Evolutionary conservation across 495 filamentous ascomycete genomes (phyloP).

Genomic region (Aspergillus coremiiformis): DNA sequence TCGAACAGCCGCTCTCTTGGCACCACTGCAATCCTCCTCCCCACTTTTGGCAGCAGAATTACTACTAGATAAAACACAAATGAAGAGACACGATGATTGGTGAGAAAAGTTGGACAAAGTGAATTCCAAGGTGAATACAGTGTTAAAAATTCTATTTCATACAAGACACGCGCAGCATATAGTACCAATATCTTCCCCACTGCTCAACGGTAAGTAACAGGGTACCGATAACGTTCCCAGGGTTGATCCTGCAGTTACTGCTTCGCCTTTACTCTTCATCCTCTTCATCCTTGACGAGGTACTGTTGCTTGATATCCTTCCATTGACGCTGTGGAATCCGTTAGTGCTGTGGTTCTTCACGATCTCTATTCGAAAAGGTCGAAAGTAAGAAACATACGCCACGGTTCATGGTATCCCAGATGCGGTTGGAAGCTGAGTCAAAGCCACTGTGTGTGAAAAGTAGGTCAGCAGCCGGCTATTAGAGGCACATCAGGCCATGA

Average conservation of each 20-base stretch:
- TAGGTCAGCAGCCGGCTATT: slow-evolving; percentile 10
- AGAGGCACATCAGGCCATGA: slow-evolving; percentile 12
- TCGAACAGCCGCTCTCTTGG: background rate
- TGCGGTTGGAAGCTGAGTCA: slow-evolving; percentile 63
- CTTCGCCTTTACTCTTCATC: slow-evolving; percentile 40
- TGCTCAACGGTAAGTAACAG: slow-evolving; percentile 21
- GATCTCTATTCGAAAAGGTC: background rate
- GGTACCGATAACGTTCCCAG: slow-evolving; percentile 2
- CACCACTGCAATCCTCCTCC: background rate
- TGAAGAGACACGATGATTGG: background rate
- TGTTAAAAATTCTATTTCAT: slow-evolving; percentile 29
- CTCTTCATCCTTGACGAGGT: slow-evolving; percentile 58
- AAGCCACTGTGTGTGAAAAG: slow-evolving; percentile 53
- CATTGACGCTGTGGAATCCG: slow-evolving; percentile 74
- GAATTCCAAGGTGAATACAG: slow-evolving; percentile 7
- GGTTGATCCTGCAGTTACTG: slow-evolving; percentile 6
- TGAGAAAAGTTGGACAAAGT: slow-evolving; percentile 13
- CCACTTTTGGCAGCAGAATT: background rate
- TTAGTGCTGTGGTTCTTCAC: slow-evolving; percentile 23
- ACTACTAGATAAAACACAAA: no score
- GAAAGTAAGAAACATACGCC: slow-evolving; percentile 58
- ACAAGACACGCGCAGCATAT: slow-evolving; percentile 23
- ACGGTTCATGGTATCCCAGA: slow-evolving; percentile 85
- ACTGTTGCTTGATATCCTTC: slow-evolving; percentile 95
- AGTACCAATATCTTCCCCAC: slow-evolving; percentile 1